These are phyloP conservation scores for Ilyonectria sp. DNA, from an alignment of 2,329 filamentous ascomycete species.

Conservation along the genomic window DNA sequence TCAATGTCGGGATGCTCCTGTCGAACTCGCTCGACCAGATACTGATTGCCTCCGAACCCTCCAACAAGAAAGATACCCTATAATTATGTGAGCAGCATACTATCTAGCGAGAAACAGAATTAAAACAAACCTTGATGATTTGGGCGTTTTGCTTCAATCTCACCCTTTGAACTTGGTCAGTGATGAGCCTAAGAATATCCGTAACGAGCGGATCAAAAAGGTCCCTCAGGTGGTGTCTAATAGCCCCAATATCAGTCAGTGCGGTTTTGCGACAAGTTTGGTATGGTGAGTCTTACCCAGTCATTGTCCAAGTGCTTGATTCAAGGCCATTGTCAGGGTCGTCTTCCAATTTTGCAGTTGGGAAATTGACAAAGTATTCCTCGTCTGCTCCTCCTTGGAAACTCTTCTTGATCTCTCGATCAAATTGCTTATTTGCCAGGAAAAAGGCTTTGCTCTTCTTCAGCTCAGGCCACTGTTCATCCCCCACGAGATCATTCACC, in stretches of 20 bases:
- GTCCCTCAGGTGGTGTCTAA: background rate
- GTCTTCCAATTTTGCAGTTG: constrained; percentile 37
- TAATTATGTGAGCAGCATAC: background rate
- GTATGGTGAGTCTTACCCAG: constrained; percentile 22
- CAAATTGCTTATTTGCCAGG: constrained; percentile 34
- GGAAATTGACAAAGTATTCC: constrained; percentile 40
- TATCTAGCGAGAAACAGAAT: too few relatives aligned
- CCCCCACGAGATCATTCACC: constrained; percentile 36
- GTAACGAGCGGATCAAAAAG: constrained; percentile 43
- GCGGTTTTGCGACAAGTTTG: too few relatives aligned
- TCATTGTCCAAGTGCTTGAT: constrained; percentile 39
- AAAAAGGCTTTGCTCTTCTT: constrained; percentile 29
- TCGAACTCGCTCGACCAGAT: constrained; percentile 51
- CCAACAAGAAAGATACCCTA: constrained; percentile 55
- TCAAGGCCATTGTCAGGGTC: constrained; percentile 24
- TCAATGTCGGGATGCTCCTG: constrained; percentile 41
- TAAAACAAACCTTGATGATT: constrained; percentile 16
- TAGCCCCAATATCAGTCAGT: background rate
- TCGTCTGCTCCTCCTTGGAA: constrained; percentile 34
- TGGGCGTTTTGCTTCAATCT: constrained; percentile 22
- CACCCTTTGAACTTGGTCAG: constrained; percentile 36
- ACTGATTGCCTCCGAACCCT: constrained; percentile 55
- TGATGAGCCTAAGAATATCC: constrained; percentile 39
- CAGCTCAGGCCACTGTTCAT: constrained; percentile 24
- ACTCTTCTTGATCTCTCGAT: constrained; percentile 37